Percentiles rank a stretch among this genome's conserved stretches.
These are phyloP conservation scores for Dittrichia graveolens DNA, from an alignment of 129 eudicot genomes.

Conservation along the genomic window DNA sequence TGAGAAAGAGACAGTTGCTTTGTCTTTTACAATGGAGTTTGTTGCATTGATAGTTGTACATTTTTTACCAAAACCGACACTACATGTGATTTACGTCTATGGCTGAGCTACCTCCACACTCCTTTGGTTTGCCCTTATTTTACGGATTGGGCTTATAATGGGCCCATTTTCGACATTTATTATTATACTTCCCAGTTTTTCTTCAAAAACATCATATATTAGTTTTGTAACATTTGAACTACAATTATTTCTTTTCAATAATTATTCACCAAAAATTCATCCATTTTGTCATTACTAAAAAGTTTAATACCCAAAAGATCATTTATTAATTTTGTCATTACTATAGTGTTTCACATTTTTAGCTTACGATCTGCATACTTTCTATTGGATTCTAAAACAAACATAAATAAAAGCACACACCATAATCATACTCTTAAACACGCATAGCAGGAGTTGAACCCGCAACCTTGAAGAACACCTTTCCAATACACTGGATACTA, in stretches of 20 bases:
- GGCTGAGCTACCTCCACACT: conserved; percentile 40
- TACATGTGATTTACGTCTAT: conserved; percentile 39
- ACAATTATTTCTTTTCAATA: background rate
- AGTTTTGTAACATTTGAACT: background rate
- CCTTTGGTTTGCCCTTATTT: conserved; percentile 42
- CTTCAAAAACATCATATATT: conserved; percentile 17
- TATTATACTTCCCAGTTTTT: conserved; percentile 7
- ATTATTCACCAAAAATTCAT: too few species aligned
- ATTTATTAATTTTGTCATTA: too few species aligned
- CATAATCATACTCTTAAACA: background rate
- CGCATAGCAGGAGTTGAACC: too few species aligned
- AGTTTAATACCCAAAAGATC: too few species aligned
- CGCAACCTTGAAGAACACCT: too few species aligned
- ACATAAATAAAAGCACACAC: background rate
- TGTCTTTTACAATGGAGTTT: conserved; percentile 25
- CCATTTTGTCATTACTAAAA: too few species aligned
- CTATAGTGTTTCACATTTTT: too few species aligned
- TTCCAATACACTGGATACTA: too few species aligned
- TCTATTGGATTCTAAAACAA: background rate
- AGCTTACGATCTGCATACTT: background rate
- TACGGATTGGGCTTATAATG: conserved; percentile 42
- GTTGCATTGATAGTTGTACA: conserved; percentile 28
- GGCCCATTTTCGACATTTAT: conserved; percentile 29
- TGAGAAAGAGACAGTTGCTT: conserved; percentile 29
- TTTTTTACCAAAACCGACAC: conserved; percentile 31